phyloP scores from a whole-genome alignment of 2,329 filamentous ascomycete species.

The Ophiostoma piceae region DNA sequence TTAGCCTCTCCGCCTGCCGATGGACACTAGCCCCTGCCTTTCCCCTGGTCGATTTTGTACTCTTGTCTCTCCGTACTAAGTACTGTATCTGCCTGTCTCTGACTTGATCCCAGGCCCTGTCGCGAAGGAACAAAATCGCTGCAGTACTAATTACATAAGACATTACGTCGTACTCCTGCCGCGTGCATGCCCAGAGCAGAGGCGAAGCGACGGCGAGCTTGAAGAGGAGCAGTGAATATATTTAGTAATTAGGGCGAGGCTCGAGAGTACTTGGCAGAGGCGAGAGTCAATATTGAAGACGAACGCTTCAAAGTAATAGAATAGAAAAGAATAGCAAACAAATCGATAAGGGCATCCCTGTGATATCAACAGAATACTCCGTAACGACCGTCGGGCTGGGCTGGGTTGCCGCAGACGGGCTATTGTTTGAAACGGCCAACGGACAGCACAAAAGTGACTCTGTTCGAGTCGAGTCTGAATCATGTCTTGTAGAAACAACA shows the following conservation, averaged over 20 bases:
- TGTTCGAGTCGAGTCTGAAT: not conserved
- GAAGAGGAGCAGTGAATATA: not conserved
- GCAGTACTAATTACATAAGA: slow-evolving; percentile 3
- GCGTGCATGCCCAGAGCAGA: not conserved
- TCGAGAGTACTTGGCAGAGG: slow-evolving; percentile 3
- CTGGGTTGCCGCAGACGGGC: not conserved
- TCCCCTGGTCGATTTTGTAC: not conserved
- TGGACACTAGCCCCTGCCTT: not conserved
- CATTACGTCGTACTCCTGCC: slow-evolving; percentile 5
- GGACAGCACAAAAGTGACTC: not conserved
- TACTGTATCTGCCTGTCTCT: too few species aligned
- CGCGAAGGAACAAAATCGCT: not conserved
- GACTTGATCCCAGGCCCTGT: too few species aligned
- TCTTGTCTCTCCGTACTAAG: too few species aligned
- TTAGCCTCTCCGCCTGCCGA: slow-evolving; percentile 16
- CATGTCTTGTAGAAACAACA: not conserved
- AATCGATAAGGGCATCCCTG: not conserved
- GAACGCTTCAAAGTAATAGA: not conserved
- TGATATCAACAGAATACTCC: not conserved
- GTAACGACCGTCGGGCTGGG: not conserved
- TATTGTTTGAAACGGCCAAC: slow-evolving; percentile 2
- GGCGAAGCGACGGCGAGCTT: not conserved
- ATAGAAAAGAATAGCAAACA: not conserved
- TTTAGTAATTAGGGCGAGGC: not conserved
- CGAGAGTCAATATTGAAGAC: not conserved